Percentiles rank a stretch among this genome's conserved stretches.
Conservation (phyloP, 108 stramenopile species). For the Cyclotella atomus region DNA sequence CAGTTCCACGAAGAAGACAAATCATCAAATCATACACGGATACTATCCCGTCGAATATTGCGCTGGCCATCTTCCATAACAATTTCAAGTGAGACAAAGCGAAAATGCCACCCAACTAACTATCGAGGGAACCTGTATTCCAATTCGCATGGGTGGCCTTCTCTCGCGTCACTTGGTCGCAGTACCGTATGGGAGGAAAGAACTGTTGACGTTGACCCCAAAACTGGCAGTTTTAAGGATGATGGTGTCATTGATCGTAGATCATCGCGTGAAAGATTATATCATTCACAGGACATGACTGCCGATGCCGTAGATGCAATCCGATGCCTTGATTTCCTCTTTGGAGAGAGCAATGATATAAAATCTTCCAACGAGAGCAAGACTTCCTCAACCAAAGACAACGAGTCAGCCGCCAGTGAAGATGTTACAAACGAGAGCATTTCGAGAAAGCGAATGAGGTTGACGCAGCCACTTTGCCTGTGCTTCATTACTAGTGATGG, state of each 20-base stretch:
- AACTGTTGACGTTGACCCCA: neutral
- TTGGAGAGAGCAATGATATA: slow-evolving; percentile 14
- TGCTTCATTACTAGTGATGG: slow-evolving; percentile 46
- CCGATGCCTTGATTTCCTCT: slow-evolving; percentile 33
- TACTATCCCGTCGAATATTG: slow-evolving; percentile 40
- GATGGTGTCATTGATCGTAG: too few relatives aligned
- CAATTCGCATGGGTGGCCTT: slow-evolving; percentile 19
- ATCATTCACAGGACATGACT: slow-evolving; percentile 15
- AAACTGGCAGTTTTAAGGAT: neutral
- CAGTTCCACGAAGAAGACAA: slow-evolving; percentile 17
- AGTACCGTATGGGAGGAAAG: slow-evolving; percentile 20
- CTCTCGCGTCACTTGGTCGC: slow-evolving; percentile 44
- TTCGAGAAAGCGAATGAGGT: slow-evolving; percentile 19
- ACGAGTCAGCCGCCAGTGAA: neutral
- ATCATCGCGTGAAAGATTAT: too few relatives aligned
- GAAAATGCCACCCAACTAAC: neutral
- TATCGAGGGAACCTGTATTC: neutral
- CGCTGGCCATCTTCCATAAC: slow-evolving; percentile 43
- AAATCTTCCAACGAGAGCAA: neutral
- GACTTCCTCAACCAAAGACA: neutral
- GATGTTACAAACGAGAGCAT: neutral
- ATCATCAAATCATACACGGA: slow-evolving; percentile 24
- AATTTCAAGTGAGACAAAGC: slow-evolving; percentile 5
- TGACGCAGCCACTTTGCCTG: slow-evolving; percentile 30
- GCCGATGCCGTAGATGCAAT: slow-evolving; percentile 47